Conservation (phyloP, 2,329 filamentous ascomycete genomes). For the Talaromyces sp. region DNA sequence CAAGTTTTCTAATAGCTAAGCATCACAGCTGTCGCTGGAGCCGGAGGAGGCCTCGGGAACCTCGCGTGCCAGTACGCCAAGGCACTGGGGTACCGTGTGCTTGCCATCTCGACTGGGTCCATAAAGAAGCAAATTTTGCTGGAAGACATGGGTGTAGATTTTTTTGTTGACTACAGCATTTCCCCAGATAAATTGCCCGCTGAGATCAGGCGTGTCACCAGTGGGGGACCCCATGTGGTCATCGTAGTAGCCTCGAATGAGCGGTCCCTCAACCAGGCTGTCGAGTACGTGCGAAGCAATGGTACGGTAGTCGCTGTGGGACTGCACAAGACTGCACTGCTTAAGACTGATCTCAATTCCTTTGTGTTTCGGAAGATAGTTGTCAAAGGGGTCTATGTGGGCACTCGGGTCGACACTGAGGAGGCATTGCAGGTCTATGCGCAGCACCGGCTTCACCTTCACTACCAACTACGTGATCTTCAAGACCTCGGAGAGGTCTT, state of each 20-base stretch:
- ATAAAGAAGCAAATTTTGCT: slow-evolving; percentile 70
- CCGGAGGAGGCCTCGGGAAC: slow-evolving; percentile 76
- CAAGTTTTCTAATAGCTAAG: too few relatives aligned
- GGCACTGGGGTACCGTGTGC: slow-evolving; percentile 78
- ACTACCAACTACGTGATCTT: slow-evolving; percentile 73
- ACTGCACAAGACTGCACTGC: slow-evolving; percentile 70
- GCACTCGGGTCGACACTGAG: slow-evolving; percentile 77
- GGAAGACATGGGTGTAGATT: slow-evolving; percentile 59
- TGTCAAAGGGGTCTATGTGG: slow-evolving; percentile 88
- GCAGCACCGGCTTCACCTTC: background rate
- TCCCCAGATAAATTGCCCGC: slow-evolving; percentile 68
- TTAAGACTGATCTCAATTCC: slow-evolving; percentile 79
- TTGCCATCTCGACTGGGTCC: slow-evolving; percentile 78
- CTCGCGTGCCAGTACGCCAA: slow-evolving; percentile 83
- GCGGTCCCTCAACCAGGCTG: slow-evolving; percentile 90
- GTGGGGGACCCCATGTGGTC: slow-evolving; percentile 80
- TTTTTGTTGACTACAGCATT: slow-evolving; percentile 71
- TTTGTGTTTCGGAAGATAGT: slow-evolving; percentile 81
- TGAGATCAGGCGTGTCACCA: slow-evolving; percentile 75
- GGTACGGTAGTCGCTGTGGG: slow-evolving; percentile 84
- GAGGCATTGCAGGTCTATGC: slow-evolving; percentile 87
- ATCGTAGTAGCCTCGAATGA: slow-evolving; percentile 78
- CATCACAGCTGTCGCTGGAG: slow-evolving; percentile 69
- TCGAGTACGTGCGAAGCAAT: slow-evolving; percentile 74
- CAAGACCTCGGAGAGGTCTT: slow-evolving; percentile 74